phyloP scores from a whole-genome alignment of 2,329 filamentous ascomycete genomes.

The Bretziella fagacearum region DNA sequence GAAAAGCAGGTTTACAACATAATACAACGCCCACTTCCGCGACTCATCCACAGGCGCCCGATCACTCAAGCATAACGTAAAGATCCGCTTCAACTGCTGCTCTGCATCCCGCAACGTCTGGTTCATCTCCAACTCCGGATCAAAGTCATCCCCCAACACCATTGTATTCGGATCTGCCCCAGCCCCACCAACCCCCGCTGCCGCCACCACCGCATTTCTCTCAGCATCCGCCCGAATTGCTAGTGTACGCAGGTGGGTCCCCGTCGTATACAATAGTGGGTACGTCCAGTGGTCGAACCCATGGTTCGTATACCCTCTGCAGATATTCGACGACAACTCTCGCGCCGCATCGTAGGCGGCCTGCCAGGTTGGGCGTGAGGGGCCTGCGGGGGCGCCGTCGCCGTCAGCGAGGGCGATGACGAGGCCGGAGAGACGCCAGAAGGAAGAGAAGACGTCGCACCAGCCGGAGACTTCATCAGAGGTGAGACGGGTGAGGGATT shows the following conservation, averaged over 20 bases:
- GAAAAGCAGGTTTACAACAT: slow-evolving; percentile 85
- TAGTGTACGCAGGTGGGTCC: slow-evolving; percentile 72
- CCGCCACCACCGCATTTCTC: slow-evolving; percentile 25
- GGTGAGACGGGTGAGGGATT: slow-evolving; percentile 36
- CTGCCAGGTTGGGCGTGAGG: slow-evolving; percentile 33
- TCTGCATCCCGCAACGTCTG: slow-evolving; percentile 83
- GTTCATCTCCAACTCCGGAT: slow-evolving; percentile 58
- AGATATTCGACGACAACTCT: slow-evolving; percentile 58
- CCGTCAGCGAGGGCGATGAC: slow-evolving; percentile 49
- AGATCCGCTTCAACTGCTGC: slow-evolving; percentile 78
- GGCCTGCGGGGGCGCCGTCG: slow-evolving; percentile 20
- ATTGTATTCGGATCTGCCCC: slow-evolving; percentile 34
- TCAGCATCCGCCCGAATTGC: slow-evolving; percentile 81
- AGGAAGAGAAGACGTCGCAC: slow-evolving; percentile 67
- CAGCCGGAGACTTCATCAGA: slow-evolving; percentile 61
- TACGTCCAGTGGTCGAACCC: slow-evolving; percentile 82
- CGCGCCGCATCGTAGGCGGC: slow-evolving; percentile 81
- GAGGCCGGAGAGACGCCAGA: slow-evolving; percentile 68
- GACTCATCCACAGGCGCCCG: slow-evolving; percentile 73
- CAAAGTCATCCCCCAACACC: slow-evolving; percentile 49
- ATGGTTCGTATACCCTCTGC: slow-evolving; percentile 62
- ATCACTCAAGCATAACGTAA: slow-evolving; percentile 77
- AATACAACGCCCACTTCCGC: slow-evolving; percentile 96
- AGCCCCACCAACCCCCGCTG: slow-evolving; percentile 20
- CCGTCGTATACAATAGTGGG: slow-evolving; percentile 72